Base-by-base conservation (phyloP, 768 basidiomycete genomes). In the Lepiota brunneoincarnata region DNA sequence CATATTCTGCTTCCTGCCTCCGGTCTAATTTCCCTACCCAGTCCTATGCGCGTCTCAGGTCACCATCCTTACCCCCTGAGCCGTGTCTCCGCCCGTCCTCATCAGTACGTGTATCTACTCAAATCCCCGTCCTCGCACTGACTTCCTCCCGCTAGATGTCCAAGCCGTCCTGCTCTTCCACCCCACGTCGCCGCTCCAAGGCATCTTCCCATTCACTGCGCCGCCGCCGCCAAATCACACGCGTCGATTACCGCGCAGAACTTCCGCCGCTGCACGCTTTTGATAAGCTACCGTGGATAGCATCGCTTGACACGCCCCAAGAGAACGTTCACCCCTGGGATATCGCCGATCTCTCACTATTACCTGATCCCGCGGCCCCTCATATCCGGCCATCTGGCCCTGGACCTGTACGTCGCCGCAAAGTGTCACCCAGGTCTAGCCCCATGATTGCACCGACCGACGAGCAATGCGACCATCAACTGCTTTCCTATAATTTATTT, bases 251-350 rank as follows among this genome's bases (percentile, higher is more conserved):
- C 38, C 63, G 57, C 55, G 46, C 44, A 39, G 52, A 54, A 54
- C 71, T 75, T 38, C 59, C 72, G 36, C 66, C 70, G 17, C 45
- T 59, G 28, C 74, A 75, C 41, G 51, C 64, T 3, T 86, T 88
- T 63, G 86, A 88, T 69, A 71, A 75, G 23, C 76, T 89, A 9
- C 83, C 86, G 3, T 89, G 86, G 86, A 83, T 86, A 49, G 74
- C 83, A 21, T 74, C 79, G 6, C 69, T 87, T 46, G 81, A 87
- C 48, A 55, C 68, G 48, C 57, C 78, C 5, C 71, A 77, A 12
- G 72, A 78, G 49, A 59, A 61, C 54, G 51, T 71, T 60, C 71
- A 74, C 61, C 69, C 69, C 15, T 75, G 74, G 63, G 82, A 87
- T 60, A 79, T 86, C 56, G 84, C 85, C 51, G 85, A 87, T 68